Conservation (phyloP, 2,329 filamentous ascomycete species). For the Neoarthrinium moseri region DNA sequence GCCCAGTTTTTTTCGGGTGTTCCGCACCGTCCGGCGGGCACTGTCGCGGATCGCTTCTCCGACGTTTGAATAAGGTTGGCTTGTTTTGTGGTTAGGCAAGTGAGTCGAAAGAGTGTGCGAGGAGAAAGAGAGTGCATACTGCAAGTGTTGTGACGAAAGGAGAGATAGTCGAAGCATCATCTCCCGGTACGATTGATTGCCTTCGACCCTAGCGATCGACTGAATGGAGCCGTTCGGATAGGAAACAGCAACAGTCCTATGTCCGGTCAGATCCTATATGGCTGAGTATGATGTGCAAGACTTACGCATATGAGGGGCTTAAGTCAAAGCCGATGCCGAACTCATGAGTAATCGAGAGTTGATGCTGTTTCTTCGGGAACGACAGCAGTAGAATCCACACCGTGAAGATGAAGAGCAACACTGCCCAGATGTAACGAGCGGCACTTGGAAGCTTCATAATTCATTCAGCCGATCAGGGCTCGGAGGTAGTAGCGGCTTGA, state of each 20-base stretch:
- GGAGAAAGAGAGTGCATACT: slow-evolving; percentile 10
- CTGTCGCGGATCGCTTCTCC: slow-evolving; percentile 8
- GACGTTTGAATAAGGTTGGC: slow-evolving; percentile 8
- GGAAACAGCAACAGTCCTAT: slow-evolving; percentile 14
- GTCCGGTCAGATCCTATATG: slow-evolving; percentile 9
- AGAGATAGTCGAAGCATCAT: slow-evolving; percentile 16
- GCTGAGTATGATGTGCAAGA: not conserved
- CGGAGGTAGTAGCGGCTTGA: no score
- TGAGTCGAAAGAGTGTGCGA: slow-evolving; percentile 1
- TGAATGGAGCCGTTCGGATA: slow-evolving; percentile 15
- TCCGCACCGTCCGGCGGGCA: slow-evolving; percentile 5
- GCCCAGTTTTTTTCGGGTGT: slow-evolving; percentile 9
- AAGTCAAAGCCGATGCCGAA: slow-evolving; percentile 16
- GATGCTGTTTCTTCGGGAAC: slow-evolving; percentile 7
- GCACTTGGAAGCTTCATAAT: slow-evolving; percentile 8
- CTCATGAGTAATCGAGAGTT: slow-evolving; percentile 12
- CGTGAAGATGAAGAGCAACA: slow-evolving; percentile 10
- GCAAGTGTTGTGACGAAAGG: slow-evolving; percentile 13
- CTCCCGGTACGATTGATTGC: slow-evolving; percentile 13
- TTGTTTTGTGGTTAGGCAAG: slow-evolving; percentile 8
- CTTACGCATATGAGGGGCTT: slow-evolving; percentile 15
- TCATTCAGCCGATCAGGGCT: not conserved
- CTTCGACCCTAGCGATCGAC: slow-evolving; percentile 13
- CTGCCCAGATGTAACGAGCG: slow-evolving; percentile 5
- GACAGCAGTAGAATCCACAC: slow-evolving; percentile 6